Evolutionary conservation across 2,329 filamentous ascomycete species (phyloP), one percentile per base, ranked within the genome.

Genomic region (Chrysoporthe cubensis): DNA sequence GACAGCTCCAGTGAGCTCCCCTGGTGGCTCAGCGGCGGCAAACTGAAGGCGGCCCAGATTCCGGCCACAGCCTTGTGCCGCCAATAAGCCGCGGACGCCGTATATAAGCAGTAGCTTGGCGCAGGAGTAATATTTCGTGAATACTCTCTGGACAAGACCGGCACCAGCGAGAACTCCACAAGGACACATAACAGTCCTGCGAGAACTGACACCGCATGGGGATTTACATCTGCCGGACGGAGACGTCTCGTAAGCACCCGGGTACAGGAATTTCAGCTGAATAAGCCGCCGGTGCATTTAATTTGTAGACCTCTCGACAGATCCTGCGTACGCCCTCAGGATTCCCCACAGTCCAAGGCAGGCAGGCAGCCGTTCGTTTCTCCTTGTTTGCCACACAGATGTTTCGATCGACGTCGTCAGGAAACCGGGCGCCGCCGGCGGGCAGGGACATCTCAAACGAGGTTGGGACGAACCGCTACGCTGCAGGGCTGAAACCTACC

Each of bases 401-500:
- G 8, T 42, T 40, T 42, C 32, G 16, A 42, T 58, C 37, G 56
- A 42, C 32, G 2, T 42, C n/a, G 16, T 58, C 34, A 37, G 37
- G 40, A 58, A 21, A 26, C 26, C n/a, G 34, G n/a, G 32, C 26
- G 18, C 32, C 32, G 37, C 16, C 34, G 37, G 54, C 7, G 54
- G 21, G 5, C 11, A 52, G 21, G 5, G n/a, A 13, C 11, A 13
- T 21, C 48, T 52, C 48, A 52, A 52, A 52, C 21, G 14, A 52
- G 21, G 48, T 52, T 52, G 48, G 48, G 48, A 52, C 21, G 48
- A 52, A 52, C 48, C 21, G 48, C 48, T 14, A 26, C 26, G 50
- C 26, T 54, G 26, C 21, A 34, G 50, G 50, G 50, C 50, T 54
- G 50, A 54, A 54, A 54, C 50, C 50, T 54, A 5, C 50, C 50